Evolutionary conservation across 495 filamentous ascomycete genomes (phyloP), one percentile per base, ranked within the genome.

Genomic region (Beverwykella pulmonaria): DNA sequence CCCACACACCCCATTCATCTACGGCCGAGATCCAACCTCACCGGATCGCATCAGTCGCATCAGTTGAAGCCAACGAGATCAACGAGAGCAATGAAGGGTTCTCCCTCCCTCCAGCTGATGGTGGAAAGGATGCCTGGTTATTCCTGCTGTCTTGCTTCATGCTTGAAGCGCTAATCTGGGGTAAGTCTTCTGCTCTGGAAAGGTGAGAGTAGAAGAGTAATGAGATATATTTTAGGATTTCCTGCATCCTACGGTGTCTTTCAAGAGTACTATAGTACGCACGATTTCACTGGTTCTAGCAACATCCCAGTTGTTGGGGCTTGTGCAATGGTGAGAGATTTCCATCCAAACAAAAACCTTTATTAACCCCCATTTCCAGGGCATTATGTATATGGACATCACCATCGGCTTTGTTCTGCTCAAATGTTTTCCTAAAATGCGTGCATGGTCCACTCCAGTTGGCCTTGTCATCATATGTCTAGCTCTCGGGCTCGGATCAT

Each of bases 111-210:
- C 81, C 79, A 3, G 81, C 74, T 3, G 88, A 90, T 73, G 74
- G 81, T 23, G 89, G 87, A 10, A 83, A 79, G 53, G 75, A 84
- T 44, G 88, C 89, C 14, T 91, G 84, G 84, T 77, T 88, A 0
- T 88, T 87, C 63, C 78, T 92, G 0, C 76, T 80, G 0, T 84
- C 82, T 3, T 82, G 82, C 66, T 90, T 90, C 73, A 73, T 85
- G 57, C 76, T 90, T 27, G 87, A 91, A 68, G 82, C 78, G n/a
- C 73, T 90, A 12, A 77, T 88, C 23, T 90, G 87, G 87, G 87
- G 86, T 86, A 73, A 67, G 76, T 71, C 30, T 19, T 12, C 26
- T 55, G 36, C 39, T 10, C 19, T 14, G 5, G 50, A 36, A 2
- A 36, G 17, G 5, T 41, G 30, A 19, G 26, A 44, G 20, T 25